Evolutionary conservation across 106 monocot species (phyloP).

Genomic region (Platanthera zijinensis): DNA sequence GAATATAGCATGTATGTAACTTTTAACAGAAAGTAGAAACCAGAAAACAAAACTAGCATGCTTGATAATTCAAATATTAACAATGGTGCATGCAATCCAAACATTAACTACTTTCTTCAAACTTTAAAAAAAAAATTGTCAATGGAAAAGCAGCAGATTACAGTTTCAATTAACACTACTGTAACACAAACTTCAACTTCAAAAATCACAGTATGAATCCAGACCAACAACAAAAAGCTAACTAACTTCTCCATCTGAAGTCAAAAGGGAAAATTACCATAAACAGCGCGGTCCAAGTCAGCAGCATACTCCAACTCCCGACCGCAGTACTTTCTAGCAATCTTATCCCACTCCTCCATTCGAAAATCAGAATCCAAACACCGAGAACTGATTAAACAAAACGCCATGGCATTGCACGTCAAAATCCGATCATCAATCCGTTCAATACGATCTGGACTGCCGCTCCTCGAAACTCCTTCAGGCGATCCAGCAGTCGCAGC

Average conservation of each 20-base stretch:
- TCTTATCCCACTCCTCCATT: constrained; percentile 6
- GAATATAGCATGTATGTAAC: not conserved
- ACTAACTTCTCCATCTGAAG: not conserved
- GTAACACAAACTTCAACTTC: not conserved
- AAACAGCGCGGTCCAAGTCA: not conserved
- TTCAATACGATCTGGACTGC: constrained; percentile 15
- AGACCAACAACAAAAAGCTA: not conserved
- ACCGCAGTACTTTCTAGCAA: constrained; percentile 9
- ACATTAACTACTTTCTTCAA: not conserved
- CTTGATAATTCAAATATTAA: not conserved
- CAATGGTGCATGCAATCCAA: not conserved
- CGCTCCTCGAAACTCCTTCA: constrained; percentile 4
- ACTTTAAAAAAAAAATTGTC: not conserved
- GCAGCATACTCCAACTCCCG: not conserved
- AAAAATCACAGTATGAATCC: not conserved
- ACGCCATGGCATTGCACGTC: constrained; percentile 6
- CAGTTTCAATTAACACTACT: not conserved
- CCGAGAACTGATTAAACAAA: constrained; percentile 1
- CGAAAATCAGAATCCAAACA: constrained; percentile 12
- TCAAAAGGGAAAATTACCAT: constrained; percentile 8
- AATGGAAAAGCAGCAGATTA: not conserved
- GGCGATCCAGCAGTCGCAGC: constrained; percentile 1
- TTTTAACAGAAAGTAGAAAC: not conserved
- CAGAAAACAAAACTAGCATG: not conserved
- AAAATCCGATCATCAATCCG: constrained; percentile 11